Evolutionary conservation across 2,329 filamentous ascomycete genomes (phyloP), one percentile per base, ranked within the genome.

Genomic region (Byssochlamys sp.): DNA sequence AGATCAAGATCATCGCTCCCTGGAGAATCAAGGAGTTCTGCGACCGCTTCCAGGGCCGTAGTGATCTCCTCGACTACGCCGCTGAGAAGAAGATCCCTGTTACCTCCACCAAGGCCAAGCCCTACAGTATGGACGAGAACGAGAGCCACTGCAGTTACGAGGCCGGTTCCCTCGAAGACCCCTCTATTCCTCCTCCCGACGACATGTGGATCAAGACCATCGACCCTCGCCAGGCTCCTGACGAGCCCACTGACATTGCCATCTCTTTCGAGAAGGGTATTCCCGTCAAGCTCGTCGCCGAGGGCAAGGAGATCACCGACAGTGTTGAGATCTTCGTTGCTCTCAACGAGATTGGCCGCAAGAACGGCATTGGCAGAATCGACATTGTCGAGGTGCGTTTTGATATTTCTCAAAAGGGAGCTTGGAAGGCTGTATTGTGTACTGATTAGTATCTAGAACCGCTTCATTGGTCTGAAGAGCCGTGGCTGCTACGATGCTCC

Each of bases 391-490:
- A 90, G 29, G 29, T 31, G 29, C 29, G 29, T 31, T 31, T 31
- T 2, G 4, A 7, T 31, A 10, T 31, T 19, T 6, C 7, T 2
- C 1, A 10, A 31, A 10, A 10, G 29, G 4, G 29, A n/a, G 11
- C 6, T 31, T 11, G 11, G 29, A 31, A 31, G 29, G 29, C 29
- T 10, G 29, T 31, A 10, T 31, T 10, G 7, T 31, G 7, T 31
- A 31, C 11, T 31, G 29, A 31, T 10, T 9, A 10, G 7, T 31
- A 10, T 31, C 29, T 10, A 31, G 75, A 88, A 89, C 78, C 82
- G 89, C 56, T 89, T 87, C 78, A 87, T 89, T 69, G 89, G 88
- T 62, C 80, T 91, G 66, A 91, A 91, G 80, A 86, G 82, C 64
- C 84, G 89, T 67, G 89, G 89, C 66, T 91, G 88, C 79, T 91